A percentile compares a stretch with the other conserved stretches of the same genome.
These are phyloP conservation scores for Trichoderma afroharzianum DNA, from an alignment of 2,329 filamentous ascomycete species.

Conservation along the genomic window DNA sequence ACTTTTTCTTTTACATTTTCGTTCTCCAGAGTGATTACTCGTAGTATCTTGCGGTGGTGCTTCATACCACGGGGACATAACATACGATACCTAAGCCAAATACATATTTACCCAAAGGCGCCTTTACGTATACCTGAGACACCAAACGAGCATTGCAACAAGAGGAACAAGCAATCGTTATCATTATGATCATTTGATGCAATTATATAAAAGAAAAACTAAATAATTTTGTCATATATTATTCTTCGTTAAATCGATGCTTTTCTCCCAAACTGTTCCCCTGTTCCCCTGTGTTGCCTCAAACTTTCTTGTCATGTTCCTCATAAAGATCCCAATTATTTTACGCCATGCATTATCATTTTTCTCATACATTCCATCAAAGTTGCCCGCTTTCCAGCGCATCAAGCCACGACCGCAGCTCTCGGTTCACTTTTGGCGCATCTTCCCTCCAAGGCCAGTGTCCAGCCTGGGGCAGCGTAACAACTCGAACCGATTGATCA, in stretches of 20 bases:
- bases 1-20: not conserved
- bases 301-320: too few relatives aligned
- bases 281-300: too few relatives aligned
- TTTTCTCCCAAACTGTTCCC: not conserved
- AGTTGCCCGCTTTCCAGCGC: not conserved
- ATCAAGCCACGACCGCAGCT: not conserved
- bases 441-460: not conserved
- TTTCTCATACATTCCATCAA: not conserved
- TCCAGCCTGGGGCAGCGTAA: not conserved
- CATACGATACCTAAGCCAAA: too few relatives aligned
- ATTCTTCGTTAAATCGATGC: not conserved
- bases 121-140: too few relatives aligned
- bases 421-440: not conserved
- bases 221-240: not conserved
- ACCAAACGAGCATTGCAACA: not conserved
- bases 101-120: too few relatives aligned
- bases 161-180: not conserved
- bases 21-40: not conserved
- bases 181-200: not conserved
- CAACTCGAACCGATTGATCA: not conserved
- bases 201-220: not conserved
- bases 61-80: too few relatives aligned
- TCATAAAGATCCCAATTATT: not conserved
- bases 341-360: not conserved
- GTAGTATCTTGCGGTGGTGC: not conserved